Conservation (phyloP, 163 green algal genomes). For the Scenedesmus sp. region DNA sequence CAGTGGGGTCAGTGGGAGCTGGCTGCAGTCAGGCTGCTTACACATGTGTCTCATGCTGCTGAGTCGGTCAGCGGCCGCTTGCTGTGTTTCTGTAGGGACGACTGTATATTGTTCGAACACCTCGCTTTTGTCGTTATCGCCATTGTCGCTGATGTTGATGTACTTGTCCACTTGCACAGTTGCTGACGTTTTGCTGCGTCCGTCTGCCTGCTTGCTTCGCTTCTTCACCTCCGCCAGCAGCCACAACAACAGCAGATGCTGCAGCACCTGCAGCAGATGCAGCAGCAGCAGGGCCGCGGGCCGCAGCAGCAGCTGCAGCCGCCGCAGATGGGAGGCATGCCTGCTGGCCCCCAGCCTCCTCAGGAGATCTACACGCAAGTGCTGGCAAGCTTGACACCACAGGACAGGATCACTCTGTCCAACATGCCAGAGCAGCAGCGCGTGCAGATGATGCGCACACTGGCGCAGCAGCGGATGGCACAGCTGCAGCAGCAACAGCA, state of each 20-base stretch:
- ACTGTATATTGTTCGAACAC: too few relatives aligned
- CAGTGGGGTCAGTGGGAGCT: neutral
- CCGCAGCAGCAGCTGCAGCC: conserved; percentile 2
- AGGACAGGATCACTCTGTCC: neutral
- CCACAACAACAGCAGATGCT: neutral
- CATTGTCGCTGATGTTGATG: neutral
- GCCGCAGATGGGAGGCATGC: neutral
- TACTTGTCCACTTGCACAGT: neutral
- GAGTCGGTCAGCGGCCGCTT: neutral
- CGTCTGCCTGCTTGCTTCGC: neutral
- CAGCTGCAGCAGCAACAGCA: neutral
- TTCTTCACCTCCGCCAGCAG: neutral
- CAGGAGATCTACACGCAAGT: neutral
- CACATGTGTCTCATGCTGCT: neutral
- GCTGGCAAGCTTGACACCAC: neutral
- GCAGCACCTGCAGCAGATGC: neutral
- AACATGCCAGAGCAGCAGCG: neutral
- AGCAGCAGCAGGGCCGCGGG: neutral
- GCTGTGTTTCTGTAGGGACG: neutral
- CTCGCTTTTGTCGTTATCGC: neutral
- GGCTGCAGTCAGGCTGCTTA: neutral
- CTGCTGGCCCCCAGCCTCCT: neutral
- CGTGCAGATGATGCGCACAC: neutral
- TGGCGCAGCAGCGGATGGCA: neutral
- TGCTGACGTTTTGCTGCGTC: neutral